Conservation (phyloP, 192 early-diverging fungal genomes). For the Coemansia aciculifera region DNA sequence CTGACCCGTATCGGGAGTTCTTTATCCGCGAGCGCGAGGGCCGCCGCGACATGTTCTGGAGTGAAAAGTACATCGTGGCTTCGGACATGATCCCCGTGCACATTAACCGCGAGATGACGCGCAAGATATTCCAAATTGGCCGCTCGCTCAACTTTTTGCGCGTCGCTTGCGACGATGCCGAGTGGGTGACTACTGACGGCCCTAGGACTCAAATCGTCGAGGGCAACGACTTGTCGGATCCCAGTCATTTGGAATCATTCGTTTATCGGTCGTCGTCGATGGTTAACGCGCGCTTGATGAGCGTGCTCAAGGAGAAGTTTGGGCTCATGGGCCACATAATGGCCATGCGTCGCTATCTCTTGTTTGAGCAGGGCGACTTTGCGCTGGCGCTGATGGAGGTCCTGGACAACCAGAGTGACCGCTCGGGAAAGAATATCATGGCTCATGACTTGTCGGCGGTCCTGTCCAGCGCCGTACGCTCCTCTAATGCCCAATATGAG, state of each 20-base stretch:
- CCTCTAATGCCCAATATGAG: slow-evolving; percentile 89
- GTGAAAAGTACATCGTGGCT: slow-evolving; percentile 70
- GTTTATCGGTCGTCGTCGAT: slow-evolving; percentile 70
- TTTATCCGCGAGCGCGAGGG: slow-evolving; percentile 69
- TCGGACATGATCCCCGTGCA: slow-evolving; percentile 88
- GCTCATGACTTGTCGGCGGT: slow-evolving; percentile 88
- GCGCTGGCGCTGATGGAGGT: slow-evolving; percentile 84
- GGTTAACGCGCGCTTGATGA: slow-evolving; percentile 77
- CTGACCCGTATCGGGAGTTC: slow-evolving; percentile 91
- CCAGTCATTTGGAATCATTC: slow-evolving; percentile 68
- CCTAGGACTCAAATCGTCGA: slow-evolving; percentile 32
- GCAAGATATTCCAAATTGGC: slow-evolving; percentile 87
- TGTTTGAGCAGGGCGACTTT: slow-evolving; percentile 95
- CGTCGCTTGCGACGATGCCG: slow-evolving; percentile 63
- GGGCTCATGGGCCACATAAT: slow-evolving; percentile 81
- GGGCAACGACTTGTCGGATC: slow-evolving; percentile 62
- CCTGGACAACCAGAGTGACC: slow-evolving; percentile 65
- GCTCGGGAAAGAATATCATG: slow-evolving; percentile 72
- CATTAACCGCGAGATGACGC: slow-evolving; percentile 69
- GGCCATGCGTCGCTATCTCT: slow-evolving; percentile 84
- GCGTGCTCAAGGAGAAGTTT: slow-evolving; percentile 75
- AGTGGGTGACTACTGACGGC: slow-evolving; percentile 54
- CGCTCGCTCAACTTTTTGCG: slow-evolving; percentile 85
- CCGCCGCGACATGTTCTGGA: slow-evolving; percentile 80
- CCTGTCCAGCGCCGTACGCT: slow-evolving; percentile 79